These are phyloP conservation scores for Thalassiosira allenii DNA, from an alignment of 352 stramenopile genomes.

Conservation along the genomic window DNA sequence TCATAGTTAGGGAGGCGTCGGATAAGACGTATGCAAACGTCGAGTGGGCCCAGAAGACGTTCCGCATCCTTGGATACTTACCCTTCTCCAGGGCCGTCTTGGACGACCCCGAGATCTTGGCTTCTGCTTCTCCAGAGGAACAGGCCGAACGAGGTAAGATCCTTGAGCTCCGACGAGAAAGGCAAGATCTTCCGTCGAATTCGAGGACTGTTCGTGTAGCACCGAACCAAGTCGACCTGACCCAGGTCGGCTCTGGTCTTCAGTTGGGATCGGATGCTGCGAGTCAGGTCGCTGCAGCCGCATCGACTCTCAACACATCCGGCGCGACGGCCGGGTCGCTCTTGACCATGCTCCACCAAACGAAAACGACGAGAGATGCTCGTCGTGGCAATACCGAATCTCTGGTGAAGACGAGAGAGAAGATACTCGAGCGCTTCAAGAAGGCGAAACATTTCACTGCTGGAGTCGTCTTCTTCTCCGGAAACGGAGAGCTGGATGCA, in stretches of 20 bases:
- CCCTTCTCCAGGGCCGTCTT: background rate
- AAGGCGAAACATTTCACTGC: background rate
- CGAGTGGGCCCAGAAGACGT: background rate
- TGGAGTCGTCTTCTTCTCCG: background rate
- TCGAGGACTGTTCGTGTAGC: background rate
- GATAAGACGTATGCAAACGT: background rate
- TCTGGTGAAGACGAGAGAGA: background rate
- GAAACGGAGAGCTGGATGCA: background rate
- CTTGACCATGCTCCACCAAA: background rate
- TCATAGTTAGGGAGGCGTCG: background rate
- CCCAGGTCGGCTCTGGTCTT: background rate
- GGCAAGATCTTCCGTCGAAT: background rate
- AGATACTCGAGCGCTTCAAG: background rate
- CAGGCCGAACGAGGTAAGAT: background rate
- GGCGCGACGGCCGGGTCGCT: background rate
- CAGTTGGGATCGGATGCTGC: background rate
- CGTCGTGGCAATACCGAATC: background rate
- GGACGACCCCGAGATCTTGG: background rate
- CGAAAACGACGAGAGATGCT: background rate
- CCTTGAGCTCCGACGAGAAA: background rate
- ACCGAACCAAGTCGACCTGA: background rate
- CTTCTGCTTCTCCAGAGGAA: no score
- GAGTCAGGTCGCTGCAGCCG: background rate
- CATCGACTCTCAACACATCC: background rate
- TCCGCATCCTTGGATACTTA: background rate